A percentile compares a stretch with the other conserved stretches of the same genome.
Evolutionary conservation across 2,329 filamentous ascomycete species (phyloP).

Genomic region (Fusarium mexicanum): DNA sequence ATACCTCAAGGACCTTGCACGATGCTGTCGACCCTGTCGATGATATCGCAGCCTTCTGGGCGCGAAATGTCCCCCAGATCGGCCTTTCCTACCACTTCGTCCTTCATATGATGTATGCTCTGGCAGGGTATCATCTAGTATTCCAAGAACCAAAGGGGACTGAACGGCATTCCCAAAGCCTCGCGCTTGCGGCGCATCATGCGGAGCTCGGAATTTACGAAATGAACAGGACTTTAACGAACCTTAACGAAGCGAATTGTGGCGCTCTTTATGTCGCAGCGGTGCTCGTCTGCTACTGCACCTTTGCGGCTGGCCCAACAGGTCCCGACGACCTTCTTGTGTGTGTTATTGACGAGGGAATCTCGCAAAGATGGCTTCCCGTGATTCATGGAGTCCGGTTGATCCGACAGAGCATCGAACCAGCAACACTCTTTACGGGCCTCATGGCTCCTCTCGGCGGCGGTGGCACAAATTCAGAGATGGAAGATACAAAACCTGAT

Average conservation of each 20-base stretch:
- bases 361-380: slow-evolving; percentile 40
- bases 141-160: slow-evolving; percentile 32
- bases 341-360: slow-evolving; percentile 36
- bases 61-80: slow-evolving; percentile 43
- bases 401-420: slow-evolving; percentile 40
- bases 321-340: slow-evolving; percentile 43
- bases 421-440: slow-evolving; percentile 42
- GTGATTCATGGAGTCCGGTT: slow-evolving; percentile 41
- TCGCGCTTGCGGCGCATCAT: slow-evolving; percentile 40
- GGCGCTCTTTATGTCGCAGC: slow-evolving; percentile 45
- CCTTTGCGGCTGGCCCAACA: slow-evolving; percentile 45
- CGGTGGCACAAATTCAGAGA: slow-evolving; percentile 4
- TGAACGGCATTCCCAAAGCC: slow-evolving; percentile 30
- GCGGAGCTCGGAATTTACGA: slow-evolving; percentile 40
- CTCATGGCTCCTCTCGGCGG: slow-evolving; percentile 40
- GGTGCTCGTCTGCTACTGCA: slow-evolving; percentile 44
- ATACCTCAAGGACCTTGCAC: slow-evolving; percentile 40
- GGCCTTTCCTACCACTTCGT: slow-evolving; percentile 44
- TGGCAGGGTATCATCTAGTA: slow-evolving; percentile 43
- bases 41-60: slow-evolving; percentile 42
- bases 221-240: slow-evolving; percentile 37
- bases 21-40: slow-evolving; percentile 26
- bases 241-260: slow-evolving; percentile 42
- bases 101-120: slow-evolving; percentile 43
- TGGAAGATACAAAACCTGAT: slow-evolving; percentile 34